A percentile compares a stretch with the other conserved stretches of the same genome.
Conservation (phyloP, 2,329 filamentous ascomycete genomes). For the Aspergillus texensis region DNA sequence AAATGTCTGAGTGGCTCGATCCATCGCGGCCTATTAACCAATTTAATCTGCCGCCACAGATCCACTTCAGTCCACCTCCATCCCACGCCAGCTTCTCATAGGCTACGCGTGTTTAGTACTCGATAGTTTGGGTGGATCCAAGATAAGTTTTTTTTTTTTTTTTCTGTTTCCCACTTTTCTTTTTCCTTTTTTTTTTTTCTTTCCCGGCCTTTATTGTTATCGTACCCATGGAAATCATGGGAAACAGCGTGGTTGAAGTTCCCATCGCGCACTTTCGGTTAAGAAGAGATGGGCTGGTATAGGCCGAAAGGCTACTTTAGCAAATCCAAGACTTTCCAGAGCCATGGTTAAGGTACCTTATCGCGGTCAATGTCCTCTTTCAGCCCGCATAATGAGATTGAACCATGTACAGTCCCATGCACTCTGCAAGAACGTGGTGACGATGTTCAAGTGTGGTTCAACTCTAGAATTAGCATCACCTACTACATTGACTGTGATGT, state of each 20-base stretch:
- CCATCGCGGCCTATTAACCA: conserved; percentile 9
- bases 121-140: not conserved
- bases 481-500: not conserved
- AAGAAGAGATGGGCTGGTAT: not conserved
- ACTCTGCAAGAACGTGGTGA: not conserved
- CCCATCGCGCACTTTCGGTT: not conserved
- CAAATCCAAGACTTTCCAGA: not conserved
- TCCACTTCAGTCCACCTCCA: conserved; percentile 2
- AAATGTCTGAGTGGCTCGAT: not conserved
- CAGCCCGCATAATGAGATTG: not conserved
- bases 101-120: not conserved
- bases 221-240: not conserved
- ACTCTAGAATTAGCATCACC: not conserved
- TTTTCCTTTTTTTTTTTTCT: not conserved
- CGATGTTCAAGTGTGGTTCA: not conserved
- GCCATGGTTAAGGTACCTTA: not conserved
- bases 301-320: not conserved
- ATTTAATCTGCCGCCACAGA: conserved; percentile 1
- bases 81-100: not conserved
- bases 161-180: too few relatives aligned
- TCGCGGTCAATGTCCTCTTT: not conserved
- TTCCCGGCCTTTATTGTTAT: not conserved
- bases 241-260: not conserved
- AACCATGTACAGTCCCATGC: not conserved
- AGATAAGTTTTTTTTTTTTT: not conserved